Percentiles rank a stretch among this genome's conserved stretches.
Evolutionary conservation across 441 rosid species (phyloP).

Genomic region (Omphalea diandra): DNA sequence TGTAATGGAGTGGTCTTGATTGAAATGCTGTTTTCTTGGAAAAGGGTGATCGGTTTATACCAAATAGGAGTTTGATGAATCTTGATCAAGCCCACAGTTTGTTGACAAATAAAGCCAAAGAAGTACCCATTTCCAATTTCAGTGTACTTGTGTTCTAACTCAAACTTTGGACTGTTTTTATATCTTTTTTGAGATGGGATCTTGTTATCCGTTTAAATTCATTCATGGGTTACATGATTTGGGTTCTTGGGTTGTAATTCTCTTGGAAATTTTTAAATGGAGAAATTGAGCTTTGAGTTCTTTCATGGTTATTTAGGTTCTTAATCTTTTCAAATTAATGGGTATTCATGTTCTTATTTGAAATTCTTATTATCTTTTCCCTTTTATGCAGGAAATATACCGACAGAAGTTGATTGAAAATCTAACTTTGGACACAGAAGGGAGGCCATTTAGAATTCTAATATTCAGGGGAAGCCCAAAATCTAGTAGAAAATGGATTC

Average conservation of each 20-base stretch:
- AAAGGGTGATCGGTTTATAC: slow-evolving; percentile 52
- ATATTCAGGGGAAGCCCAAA: slow-evolving; percentile 56
- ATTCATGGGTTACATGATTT: not conserved
- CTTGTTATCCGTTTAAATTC: not conserved
- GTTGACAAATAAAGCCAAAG: slow-evolving; percentile 35
- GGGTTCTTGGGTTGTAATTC: not conserved
- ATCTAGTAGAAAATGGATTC: slow-evolving; percentile 30
- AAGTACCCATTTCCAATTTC: slow-evolving; percentile 18
- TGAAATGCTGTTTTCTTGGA: no score
- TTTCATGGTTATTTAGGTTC: not conserved
- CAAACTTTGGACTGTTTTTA: not conserved
- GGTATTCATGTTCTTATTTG: not conserved
- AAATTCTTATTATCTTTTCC: not conserved
- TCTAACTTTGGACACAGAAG: slow-evolving; percentile 40
- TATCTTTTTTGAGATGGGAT: not conserved
- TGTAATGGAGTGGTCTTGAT: not conserved
- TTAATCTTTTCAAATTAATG: not conserved
- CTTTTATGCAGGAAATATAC: slow-evolving; percentile 35
- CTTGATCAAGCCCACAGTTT: slow-evolving; percentile 52
- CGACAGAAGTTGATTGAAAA: slow-evolving; percentile 34
- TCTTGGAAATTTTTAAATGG: not conserved
- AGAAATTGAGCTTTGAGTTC: no score
- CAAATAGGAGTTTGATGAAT: slow-evolving; percentile 57
- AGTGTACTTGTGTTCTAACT: slow-evolving; percentile 24
- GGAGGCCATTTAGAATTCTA: slow-evolving; percentile 48